Conservation (phyloP, 805 yeast genomes). For the Starmerella floris region DNA sequence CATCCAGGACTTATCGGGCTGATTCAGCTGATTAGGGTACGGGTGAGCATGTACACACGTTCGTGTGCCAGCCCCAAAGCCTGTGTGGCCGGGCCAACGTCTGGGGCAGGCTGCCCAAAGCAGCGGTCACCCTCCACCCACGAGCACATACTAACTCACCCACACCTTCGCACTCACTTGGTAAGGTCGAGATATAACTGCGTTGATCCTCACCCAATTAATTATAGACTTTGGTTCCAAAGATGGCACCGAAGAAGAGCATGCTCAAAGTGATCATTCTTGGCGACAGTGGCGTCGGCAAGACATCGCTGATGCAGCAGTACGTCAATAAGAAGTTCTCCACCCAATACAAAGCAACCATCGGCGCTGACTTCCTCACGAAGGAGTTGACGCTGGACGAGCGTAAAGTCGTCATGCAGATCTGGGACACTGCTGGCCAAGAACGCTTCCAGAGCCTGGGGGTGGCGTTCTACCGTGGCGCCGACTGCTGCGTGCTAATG, state of each 20-base stretch:
- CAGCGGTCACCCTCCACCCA: too few relatives aligned
- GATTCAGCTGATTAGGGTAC: too few relatives aligned
- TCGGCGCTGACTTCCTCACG: constrained; percentile 93
- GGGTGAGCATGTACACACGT: too few relatives aligned
- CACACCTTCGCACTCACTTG: too few relatives aligned
- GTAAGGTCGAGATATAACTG: too few relatives aligned
- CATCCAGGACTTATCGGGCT: too few relatives aligned
- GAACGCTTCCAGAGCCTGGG: constrained; percentile 94
- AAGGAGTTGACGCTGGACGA: constrained; percentile 81
- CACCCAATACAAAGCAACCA: constrained; percentile 93
- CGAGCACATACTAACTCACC: too few relatives aligned
- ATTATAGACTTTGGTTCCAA: too few relatives aligned
- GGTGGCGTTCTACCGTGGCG: constrained; percentile 94
- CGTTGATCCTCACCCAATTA: too few relatives aligned
- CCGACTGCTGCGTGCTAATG: constrained; percentile 93
- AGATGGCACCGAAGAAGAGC: constrained; percentile 28
- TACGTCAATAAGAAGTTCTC: constrained; percentile 89
- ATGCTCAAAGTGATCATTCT: constrained; percentile 67
- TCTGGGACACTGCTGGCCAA: constrained; percentile 99
- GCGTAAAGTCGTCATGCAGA: constrained; percentile 57
- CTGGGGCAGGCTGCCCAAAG: too few relatives aligned
- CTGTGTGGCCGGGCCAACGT: too few relatives aligned
- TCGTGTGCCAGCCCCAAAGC: too few relatives aligned
- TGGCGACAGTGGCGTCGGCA: constrained; percentile 97
- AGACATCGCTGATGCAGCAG: constrained; percentile 93